Evolutionary conservation across 2,329 filamentous ascomycete species (phyloP).

Genomic region (Pseudocercospora musae): DNA sequence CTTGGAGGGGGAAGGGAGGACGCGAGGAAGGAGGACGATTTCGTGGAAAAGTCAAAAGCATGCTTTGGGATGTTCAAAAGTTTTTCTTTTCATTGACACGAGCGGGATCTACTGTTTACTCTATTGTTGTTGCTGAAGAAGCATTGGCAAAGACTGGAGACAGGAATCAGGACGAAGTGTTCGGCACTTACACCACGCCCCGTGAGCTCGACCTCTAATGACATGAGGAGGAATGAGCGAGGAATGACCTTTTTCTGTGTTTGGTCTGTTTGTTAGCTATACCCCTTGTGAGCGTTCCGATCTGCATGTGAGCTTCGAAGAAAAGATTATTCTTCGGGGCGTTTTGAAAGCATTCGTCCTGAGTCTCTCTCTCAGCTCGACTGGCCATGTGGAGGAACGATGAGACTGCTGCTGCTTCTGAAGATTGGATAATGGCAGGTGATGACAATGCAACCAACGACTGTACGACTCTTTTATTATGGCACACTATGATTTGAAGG

Average conservation of each 20-base stretch:
- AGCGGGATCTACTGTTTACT: too few relatives aligned
- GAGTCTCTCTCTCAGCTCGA: too few relatives aligned
- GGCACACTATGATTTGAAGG: neutral
- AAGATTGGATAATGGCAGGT: slow-evolving; percentile 8
- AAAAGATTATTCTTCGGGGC: too few relatives aligned
- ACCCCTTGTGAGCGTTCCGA: slow-evolving; percentile 9
- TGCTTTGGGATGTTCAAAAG: slow-evolving; percentile 3
- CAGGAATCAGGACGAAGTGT: neutral
- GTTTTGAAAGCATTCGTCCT: too few relatives aligned
- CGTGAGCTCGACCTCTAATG: neutral
- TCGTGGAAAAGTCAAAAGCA: neutral
- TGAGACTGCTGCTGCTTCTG: neutral
- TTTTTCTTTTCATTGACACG: neutral
- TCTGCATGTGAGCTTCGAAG: too few relatives aligned
- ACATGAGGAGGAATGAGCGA: neutral
- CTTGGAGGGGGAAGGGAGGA: neutral
- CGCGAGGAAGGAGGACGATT: neutral
- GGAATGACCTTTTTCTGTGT: neutral
- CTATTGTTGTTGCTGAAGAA: neutral
- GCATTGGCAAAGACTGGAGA: neutral
- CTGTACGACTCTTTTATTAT: slow-evolving; percentile 5
- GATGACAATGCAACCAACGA: slow-evolving; percentile 1
- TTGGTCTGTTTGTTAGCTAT: slow-evolving; percentile 13
- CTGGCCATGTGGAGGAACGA: neutral
- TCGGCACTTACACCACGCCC: neutral